Evolutionary conservation across 2,329 filamentous ascomycete genomes (phyloP), one percentile per base, ranked within the genome.

Genomic region (Passalora sequoiae): DNA sequence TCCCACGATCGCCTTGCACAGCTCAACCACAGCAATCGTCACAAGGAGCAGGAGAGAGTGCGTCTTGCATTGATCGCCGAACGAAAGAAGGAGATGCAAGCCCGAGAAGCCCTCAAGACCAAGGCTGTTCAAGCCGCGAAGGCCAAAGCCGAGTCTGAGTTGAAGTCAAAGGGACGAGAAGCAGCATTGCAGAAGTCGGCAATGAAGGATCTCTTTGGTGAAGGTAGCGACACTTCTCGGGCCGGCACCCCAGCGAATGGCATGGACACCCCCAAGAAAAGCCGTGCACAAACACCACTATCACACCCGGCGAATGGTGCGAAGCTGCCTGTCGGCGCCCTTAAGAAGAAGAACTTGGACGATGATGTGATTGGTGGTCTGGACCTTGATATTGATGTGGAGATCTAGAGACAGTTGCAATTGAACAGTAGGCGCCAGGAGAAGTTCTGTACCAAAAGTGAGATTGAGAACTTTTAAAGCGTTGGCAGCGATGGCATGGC

Each of bases 371-470:
- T 97, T 65, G 89, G 84, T 1, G 77, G 81, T 19, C 72, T 97
- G 71, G 92, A 97, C 63, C 69, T 97, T 57, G 91, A 88, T 20
- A 88, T 97, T 62, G 91, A 97, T 56, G 82, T 95, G 57, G 89
- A 94, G 55, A 87, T 94, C 56, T 87, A 60, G 68, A 29, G 25
- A 20, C 16, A 19, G 7, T 3, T 31, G 13, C 13, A 31, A 31
- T 5, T 15, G 9, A 7, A 10, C 30, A 9, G 17, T 28, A 4
- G n/a, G 20, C 17, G 20, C 19, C 17, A 13, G 19, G 24, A 4
- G 19, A 3, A n/a, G 19, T 6, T 15, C 2, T 24, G 7, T 8
- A 4, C 3, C 10, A 17, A 16, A 19, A 13, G 4, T 13, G 31
- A 27, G 24, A 27, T 20, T 36, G n/a, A n/a, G 7, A n/a, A 24